Percentiles rank a stretch among this genome's conserved stretches.
Evolutionary conservation across 208 protist species (phyloP).

Genomic region (Blastocrithidia nonstop): DNA sequence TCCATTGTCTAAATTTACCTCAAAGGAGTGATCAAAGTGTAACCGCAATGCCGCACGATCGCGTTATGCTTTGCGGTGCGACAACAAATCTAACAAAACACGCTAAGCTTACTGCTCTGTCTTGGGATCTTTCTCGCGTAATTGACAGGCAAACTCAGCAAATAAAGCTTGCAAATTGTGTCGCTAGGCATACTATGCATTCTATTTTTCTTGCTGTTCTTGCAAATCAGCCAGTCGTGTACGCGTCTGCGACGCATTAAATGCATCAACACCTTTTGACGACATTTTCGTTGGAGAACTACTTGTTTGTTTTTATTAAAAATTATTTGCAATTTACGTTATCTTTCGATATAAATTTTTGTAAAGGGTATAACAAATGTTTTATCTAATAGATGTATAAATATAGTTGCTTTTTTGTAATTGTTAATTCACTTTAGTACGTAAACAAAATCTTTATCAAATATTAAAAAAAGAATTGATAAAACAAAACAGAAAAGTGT

Average conservation of each 20-base stretch:
- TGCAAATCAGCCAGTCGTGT: constrained; percentile 41
- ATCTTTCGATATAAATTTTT: too few species aligned
- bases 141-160: constrained; percentile 49
- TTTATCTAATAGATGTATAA: too few species aligned
- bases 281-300: too few species aligned
- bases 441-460: too few species aligned
- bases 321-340: too few species aligned
- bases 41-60: constrained; percentile 61
- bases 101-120: constrained; percentile 64
- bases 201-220: constrained; percentile 52
- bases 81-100: constrained; percentile 55
- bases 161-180: constrained; percentile 66
- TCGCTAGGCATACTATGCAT: constrained; percentile 57
- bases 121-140: constrained; percentile 59
- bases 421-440: constrained; percentile 1
- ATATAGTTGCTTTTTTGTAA: too few species aligned
- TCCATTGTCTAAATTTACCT: constrained; percentile 70
- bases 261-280: constrained; percentile 27
- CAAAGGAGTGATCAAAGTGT: constrained; percentile 46
- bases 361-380: too few species aligned
- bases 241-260: constrained; percentile 43
- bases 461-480: too few species aligned
- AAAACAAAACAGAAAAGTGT: too few species aligned
- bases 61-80: constrained; percentile 57
- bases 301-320: too few species aligned